Evolutionary conservation across 345 rosid species (phyloP), one percentile per base, ranked within the genome.

Genomic region (Turnera subulata): DNA sequence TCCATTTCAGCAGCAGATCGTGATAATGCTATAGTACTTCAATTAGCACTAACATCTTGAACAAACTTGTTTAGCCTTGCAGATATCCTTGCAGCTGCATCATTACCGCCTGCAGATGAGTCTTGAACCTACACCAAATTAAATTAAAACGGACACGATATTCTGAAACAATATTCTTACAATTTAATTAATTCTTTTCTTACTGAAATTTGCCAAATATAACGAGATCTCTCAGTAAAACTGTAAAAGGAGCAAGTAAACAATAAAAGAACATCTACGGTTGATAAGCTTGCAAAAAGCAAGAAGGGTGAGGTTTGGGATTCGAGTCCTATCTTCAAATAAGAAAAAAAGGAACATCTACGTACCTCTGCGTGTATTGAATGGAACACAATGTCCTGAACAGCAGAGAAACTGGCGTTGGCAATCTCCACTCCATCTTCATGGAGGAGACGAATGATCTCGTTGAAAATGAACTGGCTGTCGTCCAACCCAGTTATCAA

Each of bases 361-460:
- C 22, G 1, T 70, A 80, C 85, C 80, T 46, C 45, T 11, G 73
- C 68, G 61, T 76, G 74, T 37, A 81, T 71, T 1, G 79, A 62
- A 37, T 81, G 83, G 62, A 73, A 68, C 44, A 78, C 66, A 39
- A 62, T 55, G 47, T 78, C 74, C 11, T 68, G 50, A 11, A 71
- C 63, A 21, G 53, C 70, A 33, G 79, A 68, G 46, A 75, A 71
- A 37, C 52, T 71, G 35, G 82, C 84, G 64, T 56, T 59, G 21
- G 69, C 66, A 58, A 79, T 48, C 44, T 78, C 82, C 32, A 55
- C 81, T 35, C 82, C 78, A 65, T 78, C 82, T 50, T 81, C 75
- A 20, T 73, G 78, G 10, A 78, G 72, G 54, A 70, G 51, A 12
- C 77, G 79, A 58, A 78, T 67, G 9, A 53, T 61, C 46, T 81